phyloP scores from a whole-genome alignment of 148 eudicot genomes.

The Rhododendron kiyosumense region DNA sequence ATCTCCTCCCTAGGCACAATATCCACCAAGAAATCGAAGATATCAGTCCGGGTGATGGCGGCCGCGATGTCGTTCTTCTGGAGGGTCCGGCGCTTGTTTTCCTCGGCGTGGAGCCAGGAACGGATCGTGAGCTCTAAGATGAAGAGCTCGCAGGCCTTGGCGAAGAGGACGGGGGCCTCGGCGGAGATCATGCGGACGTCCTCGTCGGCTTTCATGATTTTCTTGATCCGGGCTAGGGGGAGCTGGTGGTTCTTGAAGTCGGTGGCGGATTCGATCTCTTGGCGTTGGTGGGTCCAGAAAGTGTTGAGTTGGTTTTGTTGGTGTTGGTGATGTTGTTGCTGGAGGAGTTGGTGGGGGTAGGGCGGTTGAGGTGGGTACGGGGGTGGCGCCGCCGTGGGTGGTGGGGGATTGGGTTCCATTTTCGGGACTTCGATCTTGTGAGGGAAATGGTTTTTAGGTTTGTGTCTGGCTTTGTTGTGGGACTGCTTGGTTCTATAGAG shows the following conservation, averaged over 20 bases:
- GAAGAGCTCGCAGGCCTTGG: constrained; percentile 88
- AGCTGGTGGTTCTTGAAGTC: constrained; percentile 92
- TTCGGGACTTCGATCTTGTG: background rate
- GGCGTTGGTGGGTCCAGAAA: constrained; percentile 81
- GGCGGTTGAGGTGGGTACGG: constrained; percentile 37
- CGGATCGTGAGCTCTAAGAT: constrained; percentile 76
- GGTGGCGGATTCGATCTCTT: constrained; percentile 64
- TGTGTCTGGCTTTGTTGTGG: background rate
- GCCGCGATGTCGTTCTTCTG: constrained; percentile 88
- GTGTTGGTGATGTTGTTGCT: constrained; percentile 29
- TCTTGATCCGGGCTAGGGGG: constrained; percentile 75
- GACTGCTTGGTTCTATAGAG: background rate
- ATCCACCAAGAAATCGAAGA: constrained; percentile 78
- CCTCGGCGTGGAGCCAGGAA: constrained; percentile 87
- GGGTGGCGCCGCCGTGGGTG: constrained; percentile 18
- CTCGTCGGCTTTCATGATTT: constrained; percentile 92
- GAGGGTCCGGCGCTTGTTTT: constrained; percentile 70
- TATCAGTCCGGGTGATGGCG: constrained; percentile 70
- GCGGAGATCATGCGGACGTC: constrained; percentile 94
- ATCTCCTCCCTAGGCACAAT: constrained; percentile 82
- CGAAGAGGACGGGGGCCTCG: constrained; percentile 74
- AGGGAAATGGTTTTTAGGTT: background rate
- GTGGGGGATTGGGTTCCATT: constrained; percentile 34
- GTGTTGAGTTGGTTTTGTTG: constrained; percentile 76
- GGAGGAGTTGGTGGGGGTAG: constrained; percentile 21